Conservation (phyloP, 441 rosid species). For the Adansonia gregorii region DNA sequence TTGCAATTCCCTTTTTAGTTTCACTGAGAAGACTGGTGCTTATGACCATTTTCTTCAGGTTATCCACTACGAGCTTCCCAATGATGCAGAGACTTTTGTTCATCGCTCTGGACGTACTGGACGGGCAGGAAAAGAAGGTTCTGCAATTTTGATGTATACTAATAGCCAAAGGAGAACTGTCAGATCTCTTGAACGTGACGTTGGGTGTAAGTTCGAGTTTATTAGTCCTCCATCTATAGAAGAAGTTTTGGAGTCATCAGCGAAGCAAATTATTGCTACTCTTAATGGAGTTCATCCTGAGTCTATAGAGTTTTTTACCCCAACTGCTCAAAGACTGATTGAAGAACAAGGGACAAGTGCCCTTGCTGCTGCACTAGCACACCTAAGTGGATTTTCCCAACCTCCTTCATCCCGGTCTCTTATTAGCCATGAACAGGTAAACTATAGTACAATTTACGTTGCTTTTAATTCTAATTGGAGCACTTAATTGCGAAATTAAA, state of each 20-base stretch:
- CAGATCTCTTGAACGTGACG: conserved; percentile 90
- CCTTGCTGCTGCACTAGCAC: conserved; percentile 95
- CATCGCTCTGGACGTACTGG: conserved; percentile 99
- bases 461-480: neutral
- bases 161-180: conserved; percentile 90
- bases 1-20: neutral
- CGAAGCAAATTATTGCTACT: conserved; percentile 84
- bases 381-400: conserved; percentile 84
- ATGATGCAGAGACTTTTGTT: conserved; percentile 96
- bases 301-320: conserved; percentile 71
- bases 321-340: conserved; percentile 73
- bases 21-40: conserved; percentile 30
- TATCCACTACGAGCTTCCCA: conserved; percentile 96
- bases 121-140: conserved; percentile 95
- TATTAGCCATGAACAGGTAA: conserved; percentile 89
- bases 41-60: conserved; percentile 49
- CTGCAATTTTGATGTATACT: conserved; percentile 81
- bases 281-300: conserved; percentile 89
- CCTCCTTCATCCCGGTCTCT: conserved; percentile 96
- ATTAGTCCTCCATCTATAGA: conserved; percentile 77
- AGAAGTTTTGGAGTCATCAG: conserved; percentile 82
- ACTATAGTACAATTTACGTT: neutral
- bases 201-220: conserved; percentile 92
- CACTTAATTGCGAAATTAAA: conserved; percentile 11
- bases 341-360: conserved; percentile 86